Evolutionary conservation across 1,284 basidiomycete species (phyloP), one percentile per base, ranked within the genome.

Genomic region (Cutaneotrichosporon mucoides): DNA sequence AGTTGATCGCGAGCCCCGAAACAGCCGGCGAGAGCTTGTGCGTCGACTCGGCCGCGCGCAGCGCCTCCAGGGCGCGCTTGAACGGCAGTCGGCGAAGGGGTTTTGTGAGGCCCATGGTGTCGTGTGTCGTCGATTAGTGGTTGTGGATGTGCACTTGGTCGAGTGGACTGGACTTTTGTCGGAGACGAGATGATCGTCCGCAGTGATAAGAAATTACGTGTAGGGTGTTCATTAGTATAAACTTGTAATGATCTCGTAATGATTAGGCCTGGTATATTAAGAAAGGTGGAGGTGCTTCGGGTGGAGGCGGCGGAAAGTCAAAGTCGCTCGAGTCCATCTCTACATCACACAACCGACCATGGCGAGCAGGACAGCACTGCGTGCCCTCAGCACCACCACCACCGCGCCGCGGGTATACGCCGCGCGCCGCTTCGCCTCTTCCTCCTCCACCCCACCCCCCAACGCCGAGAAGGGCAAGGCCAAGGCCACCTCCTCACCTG

Each of bases 1-100:
- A 74, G 16, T 63, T 58, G 24, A 76, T 38, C 8, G 61, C 56
- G 6, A 76, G 40, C 9, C 54, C 53, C 51, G 64, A 62, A 6
- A 75, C 64, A 43, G 60, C 45, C 6, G 66, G 48, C 6, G 62
- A 64, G 12, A 75, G 62, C 11, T 51, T 50, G 6, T 64, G 50
- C 6, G 62, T 46, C 15, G 66, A 68, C 47, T 63, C 56, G 4
- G 72, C 68, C 9, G 44, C 34, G 50, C 52, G 53, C 2, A 75
- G 60, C 3, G 61, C n/a, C 4, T 42, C 42, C n/a, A 73, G 11
- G 2, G 69, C 67, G 33, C 70, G 57, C 46, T 61, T 59, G 8
- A 73, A 55, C 1, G 69, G 69, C 50, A 71, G 50, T 36, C 67
- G 53, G 9, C 71, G 44, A 35, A 55, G 53, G 12, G 53, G 53